Conservation (phyloP, 768 basidiomycete genomes). For the Sistotremastrum niveocremeum region DNA sequence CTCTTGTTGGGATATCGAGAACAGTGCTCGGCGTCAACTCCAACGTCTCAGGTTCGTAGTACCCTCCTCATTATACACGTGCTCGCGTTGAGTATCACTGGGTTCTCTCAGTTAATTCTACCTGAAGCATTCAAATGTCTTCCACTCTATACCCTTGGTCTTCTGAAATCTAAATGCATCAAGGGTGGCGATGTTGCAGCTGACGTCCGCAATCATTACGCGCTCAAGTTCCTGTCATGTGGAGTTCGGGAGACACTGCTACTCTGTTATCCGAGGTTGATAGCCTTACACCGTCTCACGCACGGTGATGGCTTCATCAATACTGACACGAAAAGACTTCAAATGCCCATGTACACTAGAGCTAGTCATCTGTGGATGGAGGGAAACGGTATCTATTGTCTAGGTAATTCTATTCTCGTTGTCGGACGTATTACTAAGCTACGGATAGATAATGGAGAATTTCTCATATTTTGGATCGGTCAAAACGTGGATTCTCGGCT, state of each 20-base stretch:
- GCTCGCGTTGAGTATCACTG: slow-evolving; percentile 1
- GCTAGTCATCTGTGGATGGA: slow-evolving; percentile 81
- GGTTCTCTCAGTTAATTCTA: slow-evolving; percentile 58
- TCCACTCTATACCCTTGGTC: slow-evolving; percentile 65
- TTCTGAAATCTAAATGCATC: slow-evolving; percentile 84
- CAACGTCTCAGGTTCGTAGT: slow-evolving; percentile 59
- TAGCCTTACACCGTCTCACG: slow-evolving; percentile 73
- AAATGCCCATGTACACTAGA: slow-evolving; percentile 53
- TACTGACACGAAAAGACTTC: slow-evolving; percentile 49
- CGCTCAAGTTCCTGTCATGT: slow-evolving; percentile 61
- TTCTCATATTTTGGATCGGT: slow-evolving; percentile 86
- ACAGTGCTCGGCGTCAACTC: slow-evolving; percentile 73
- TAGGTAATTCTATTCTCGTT: slow-evolving; percentile 39
- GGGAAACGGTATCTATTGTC: slow-evolving; percentile 79
- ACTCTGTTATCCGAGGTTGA: slow-evolving; percentile 75
- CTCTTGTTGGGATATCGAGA: slow-evolving; percentile 77
- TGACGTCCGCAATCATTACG: slow-evolving; percentile 85
- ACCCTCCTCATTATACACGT: not conserved
- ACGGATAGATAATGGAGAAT: slow-evolving; percentile 76
- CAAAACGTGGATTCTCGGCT: slow-evolving; percentile 68
- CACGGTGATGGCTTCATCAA: slow-evolving; percentile 33
- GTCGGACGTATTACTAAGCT: slow-evolving; percentile 1
- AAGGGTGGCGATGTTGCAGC: slow-evolving; percentile 91
- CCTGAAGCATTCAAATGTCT: slow-evolving; percentile 87
- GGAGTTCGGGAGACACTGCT: slow-evolving; percentile 57